A percentile compares a stretch with the other conserved stretches of the same genome.
These are phyloP conservation scores for Colletotrichum theobromicola DNA, from an alignment of 2,329 filamentous ascomycete genomes.

Conservation along the genomic window DNA sequence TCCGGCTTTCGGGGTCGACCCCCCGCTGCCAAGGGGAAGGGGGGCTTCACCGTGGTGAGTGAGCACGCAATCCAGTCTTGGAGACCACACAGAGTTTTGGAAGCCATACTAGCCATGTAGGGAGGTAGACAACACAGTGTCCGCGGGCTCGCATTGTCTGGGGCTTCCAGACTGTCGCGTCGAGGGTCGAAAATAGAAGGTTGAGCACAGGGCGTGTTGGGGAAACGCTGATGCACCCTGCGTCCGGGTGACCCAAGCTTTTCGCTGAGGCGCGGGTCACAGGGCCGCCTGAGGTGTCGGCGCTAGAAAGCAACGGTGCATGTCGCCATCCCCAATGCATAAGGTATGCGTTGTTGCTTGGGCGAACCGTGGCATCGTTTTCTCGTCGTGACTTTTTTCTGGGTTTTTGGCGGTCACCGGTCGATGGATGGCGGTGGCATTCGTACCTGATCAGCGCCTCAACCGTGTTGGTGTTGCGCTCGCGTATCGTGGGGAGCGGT, in stretches of 20 bases:
- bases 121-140: not conserved
- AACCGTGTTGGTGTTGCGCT: not conserved
- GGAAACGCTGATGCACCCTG: not conserved
- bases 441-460: not conserved
- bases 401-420: not conserved
- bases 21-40: not conserved
- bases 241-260: not conserved
- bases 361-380: not conserved
- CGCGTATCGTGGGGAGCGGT: not conserved
- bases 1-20: slow-evolving; percentile 13
- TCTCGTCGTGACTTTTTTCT: not conserved
- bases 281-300: not conserved
- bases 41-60: not conserved
- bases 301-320: not conserved
- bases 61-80: not conserved
- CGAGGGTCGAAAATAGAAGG: not conserved
- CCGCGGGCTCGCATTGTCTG: not conserved
- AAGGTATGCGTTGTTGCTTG: not conserved
- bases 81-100: not conserved
- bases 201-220: not conserved
- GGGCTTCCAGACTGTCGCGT: not conserved
- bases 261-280: not conserved
- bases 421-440: not conserved
- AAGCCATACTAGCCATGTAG: not conserved
- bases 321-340: not conserved